Evolutionary conservation across 805 yeast species (phyloP).

Genomic region (Metschnikowia lochheadii): DNA sequence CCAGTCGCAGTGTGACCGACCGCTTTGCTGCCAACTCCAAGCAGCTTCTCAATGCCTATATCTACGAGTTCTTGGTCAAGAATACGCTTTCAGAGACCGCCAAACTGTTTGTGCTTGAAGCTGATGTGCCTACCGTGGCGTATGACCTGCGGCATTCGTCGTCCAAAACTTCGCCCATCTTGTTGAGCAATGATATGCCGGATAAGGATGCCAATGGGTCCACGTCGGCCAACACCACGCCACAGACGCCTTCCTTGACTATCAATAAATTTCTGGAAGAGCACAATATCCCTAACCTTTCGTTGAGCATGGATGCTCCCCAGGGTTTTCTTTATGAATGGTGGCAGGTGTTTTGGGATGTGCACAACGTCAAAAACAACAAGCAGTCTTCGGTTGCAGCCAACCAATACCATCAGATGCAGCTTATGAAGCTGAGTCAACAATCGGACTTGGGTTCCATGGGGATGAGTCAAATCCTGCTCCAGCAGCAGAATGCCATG

Average conservation of each 20-base stretch:
- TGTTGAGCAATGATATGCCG: slow-evolving; percentile 6
- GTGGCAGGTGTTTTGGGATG: slow-evolving; percentile 97
- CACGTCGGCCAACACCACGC: slow-evolving; percentile 16
- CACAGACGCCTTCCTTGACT: slow-evolving; percentile 24
- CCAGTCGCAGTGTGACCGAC: slow-evolving; percentile 30
- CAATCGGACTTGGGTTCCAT: slow-evolving; percentile 43
- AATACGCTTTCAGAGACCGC: slow-evolving; percentile 72
- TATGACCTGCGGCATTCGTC: slow-evolving; percentile 10
- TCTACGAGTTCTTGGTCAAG: slow-evolving; percentile 79
- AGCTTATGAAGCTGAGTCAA: slow-evolving; percentile 55
- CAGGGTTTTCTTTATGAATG: slow-evolving; percentile 86
- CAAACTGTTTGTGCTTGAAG: slow-evolving; percentile 67
- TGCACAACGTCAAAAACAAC: slow-evolving; percentile 70
- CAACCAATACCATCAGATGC: slow-evolving; percentile 65
- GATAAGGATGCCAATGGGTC: slow-evolving; percentile 3
- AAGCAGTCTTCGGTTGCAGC: slow-evolving; percentile 38
- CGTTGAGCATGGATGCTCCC: slow-evolving; percentile 72
- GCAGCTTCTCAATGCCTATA: slow-evolving; percentile 72
- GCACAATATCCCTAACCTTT: slow-evolving; percentile 45
- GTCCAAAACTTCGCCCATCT: slow-evolving; percentile 21
- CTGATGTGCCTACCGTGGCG: slow-evolving; percentile 50
- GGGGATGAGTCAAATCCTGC: slow-evolving; percentile 17
- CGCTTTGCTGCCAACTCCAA: slow-evolving; percentile 49
- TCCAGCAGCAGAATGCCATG: slow-evolving; percentile 2
- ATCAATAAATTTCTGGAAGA: slow-evolving; percentile 30